phyloP scores from a whole-genome alignment of 148 eudicot genomes.

The Tetragonia tetragonoides region DNA sequence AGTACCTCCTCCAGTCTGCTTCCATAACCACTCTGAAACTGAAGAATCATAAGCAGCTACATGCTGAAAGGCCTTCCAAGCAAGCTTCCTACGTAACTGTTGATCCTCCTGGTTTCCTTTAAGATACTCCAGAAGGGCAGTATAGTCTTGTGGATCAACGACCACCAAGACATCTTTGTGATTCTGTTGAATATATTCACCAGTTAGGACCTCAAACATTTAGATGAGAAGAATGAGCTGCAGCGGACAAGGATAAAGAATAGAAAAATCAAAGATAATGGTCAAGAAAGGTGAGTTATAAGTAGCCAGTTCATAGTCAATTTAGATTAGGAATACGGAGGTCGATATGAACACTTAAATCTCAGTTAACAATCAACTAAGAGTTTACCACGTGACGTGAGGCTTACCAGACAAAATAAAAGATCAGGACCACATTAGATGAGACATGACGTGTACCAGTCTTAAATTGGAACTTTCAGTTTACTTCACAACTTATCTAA shows the following conservation, averaged over 20 bases:
- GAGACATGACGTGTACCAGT: not conserved
- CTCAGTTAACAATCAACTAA: not conserved
- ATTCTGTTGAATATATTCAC: slow-evolving; percentile 51
- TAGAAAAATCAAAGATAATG: not conserved
- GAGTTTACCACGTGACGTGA: not conserved
- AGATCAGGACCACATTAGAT: not conserved
- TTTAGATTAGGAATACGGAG: too few relatives aligned
- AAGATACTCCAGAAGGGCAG: slow-evolving; percentile 60
- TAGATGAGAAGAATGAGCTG: not conserved
- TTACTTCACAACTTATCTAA: too few relatives aligned
- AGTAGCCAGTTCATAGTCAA: not conserved
- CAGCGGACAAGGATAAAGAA: not conserved
- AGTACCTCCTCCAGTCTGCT: slow-evolving; percentile 77
- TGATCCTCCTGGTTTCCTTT: slow-evolving; percentile 51
- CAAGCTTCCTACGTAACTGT: slow-evolving; percentile 68
- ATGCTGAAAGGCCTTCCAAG: slow-evolving; percentile 95
- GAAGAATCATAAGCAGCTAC: slow-evolving; percentile 96
- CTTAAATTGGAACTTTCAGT: not conserved
- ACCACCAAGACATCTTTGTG: slow-evolving; percentile 94
- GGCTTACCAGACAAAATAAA: not conserved
- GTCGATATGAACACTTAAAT: not conserved
- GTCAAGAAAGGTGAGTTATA: not conserved
- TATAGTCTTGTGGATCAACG: slow-evolving; percentile 86
- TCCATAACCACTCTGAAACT: slow-evolving; percentile 97
- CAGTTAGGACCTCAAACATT: not conserved